phyloP scores from a whole-genome alignment of 1,284 basidiomycete species.

The Apiotrichum porosum region DNA sequence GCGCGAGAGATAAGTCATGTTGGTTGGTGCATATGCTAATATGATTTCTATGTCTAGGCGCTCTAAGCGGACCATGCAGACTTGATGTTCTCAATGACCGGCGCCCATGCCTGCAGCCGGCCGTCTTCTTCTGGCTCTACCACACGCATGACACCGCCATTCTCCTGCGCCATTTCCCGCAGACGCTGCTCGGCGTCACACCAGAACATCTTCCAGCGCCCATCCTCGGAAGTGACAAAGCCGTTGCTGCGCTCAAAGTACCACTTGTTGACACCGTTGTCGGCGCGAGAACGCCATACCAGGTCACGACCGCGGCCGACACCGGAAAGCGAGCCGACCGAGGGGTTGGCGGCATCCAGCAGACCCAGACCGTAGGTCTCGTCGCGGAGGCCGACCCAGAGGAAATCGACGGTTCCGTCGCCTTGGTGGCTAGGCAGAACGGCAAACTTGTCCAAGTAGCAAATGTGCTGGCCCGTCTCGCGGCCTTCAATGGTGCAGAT shows the following conservation, averaged over 20 bases:
- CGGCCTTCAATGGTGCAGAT: conserved; percentile 79
- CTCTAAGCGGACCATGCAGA: conserved; percentile 63
- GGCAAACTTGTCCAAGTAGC: conserved; percentile 98
- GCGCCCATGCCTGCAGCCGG: conserved; percentile 67
- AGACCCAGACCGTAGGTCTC: conserved; percentile 95
- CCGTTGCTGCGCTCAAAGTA: conserved; percentile 96
- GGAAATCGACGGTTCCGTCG: conserved; percentile 96
- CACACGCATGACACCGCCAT: conserved; percentile 56
- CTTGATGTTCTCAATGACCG: conserved; percentile 68
- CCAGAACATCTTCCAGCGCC: conserved; percentile 92
- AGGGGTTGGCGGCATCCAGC: conserved; percentile 87
- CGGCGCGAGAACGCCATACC: conserved; percentile 85
- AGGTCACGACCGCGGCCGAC: conserved; percentile 86
- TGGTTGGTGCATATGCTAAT: no score
- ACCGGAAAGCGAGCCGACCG: conserved; percentile 82
- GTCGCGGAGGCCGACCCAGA: conserved; percentile 98
- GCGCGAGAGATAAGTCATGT: no score
- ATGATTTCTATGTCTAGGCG: not conserved
- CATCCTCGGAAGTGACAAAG: conserved; percentile 57
- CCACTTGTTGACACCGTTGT: conserved; percentile 99
- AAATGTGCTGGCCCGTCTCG: conserved; percentile 53
- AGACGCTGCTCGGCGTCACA: conserved; percentile 76
- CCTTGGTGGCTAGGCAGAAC: conserved; percentile 92
- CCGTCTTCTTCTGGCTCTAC: conserved; percentile 78
- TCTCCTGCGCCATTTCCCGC: conserved; percentile 33